phyloP scores from a whole-genome alignment of 2,329 filamentous ascomycete genomes.

The Dothistroma septosporum region DNA sequence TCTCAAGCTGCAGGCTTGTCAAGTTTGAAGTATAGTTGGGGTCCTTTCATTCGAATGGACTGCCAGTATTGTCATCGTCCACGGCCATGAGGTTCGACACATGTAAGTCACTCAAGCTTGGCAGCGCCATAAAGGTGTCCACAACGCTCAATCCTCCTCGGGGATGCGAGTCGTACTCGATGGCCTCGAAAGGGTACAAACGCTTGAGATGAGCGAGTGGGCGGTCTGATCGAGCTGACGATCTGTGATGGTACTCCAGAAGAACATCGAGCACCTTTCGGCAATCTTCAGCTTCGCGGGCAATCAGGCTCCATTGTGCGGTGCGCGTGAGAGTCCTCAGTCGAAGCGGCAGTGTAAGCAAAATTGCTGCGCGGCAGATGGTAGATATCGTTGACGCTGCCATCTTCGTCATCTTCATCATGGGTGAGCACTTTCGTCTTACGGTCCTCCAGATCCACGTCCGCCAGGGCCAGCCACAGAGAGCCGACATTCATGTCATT shows the following conservation, averaged over 20 bases:
- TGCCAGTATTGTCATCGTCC: constrained; percentile 9
- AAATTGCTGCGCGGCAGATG: not conserved
- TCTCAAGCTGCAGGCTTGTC: constrained; percentile 6
- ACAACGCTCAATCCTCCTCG: constrained; percentile 3
- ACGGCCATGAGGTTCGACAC: constrained; percentile 5
- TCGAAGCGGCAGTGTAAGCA: constrained; percentile 1
- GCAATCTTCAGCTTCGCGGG: not conserved
- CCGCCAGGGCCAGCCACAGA: not conserved
- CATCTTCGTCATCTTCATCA: not conserved
- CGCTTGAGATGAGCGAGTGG: constrained; percentile 7
- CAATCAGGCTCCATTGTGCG: not conserved
- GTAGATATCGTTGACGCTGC: not conserved
- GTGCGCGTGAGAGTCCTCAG: not conserved
- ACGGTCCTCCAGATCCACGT: not conserved
- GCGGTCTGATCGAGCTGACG: not conserved
- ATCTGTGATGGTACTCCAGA: not conserved
- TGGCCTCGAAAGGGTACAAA: constrained; percentile 2
- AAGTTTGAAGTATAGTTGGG: not conserved
- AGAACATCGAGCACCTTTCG: not conserved
- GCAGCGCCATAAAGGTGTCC: constrained; percentile 8
- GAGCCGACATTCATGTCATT: not conserved
- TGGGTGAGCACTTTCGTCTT: not conserved
- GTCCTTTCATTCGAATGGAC: constrained; percentile 7
- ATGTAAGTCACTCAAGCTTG: constrained; percentile 9
- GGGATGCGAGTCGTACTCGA: not conserved